These are phyloP conservation scores for Botrytis fragariae DNA, from an alignment of 2,329 filamentous ascomycete species.

Conservation along the genomic window DNA sequence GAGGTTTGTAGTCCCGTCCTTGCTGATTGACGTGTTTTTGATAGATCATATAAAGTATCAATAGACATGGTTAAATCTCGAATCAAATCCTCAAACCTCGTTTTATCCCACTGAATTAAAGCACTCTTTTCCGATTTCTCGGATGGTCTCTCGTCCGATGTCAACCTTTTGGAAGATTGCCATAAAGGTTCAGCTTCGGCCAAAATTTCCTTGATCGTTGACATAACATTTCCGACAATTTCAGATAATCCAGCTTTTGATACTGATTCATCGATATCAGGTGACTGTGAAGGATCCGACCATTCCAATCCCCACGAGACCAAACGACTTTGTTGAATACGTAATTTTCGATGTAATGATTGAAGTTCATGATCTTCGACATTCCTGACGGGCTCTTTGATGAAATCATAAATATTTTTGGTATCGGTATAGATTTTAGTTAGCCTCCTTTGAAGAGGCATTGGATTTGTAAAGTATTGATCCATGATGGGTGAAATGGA, in stretches of 20 bases:
- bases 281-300: conserved; percentile 67
- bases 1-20: conserved; percentile 28
- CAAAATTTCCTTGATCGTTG: conserved; percentile 75
- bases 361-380: conserved; percentile 67
- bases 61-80: conserved; percentile 74
- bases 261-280: conserved; percentile 68
- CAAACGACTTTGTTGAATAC: conserved; percentile 70
- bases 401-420: conserved; percentile 73
- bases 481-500: conserved; percentile 28
- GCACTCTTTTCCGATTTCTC: conserved; percentile 49
- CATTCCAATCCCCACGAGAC: conserved; percentile 80
- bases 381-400: conserved; percentile 62
- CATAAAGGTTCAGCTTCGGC: conserved; percentile 74
- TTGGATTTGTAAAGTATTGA: conserved; percentile 33
- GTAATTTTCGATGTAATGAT: conserved; percentile 69
- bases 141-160: conserved; percentile 28
- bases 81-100: conserved; percentile 72
- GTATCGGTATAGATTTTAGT: conserved; percentile 78
- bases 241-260: conserved; percentile 74
- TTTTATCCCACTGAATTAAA: conserved; percentile 64
- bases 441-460: conserved; percentile 58
- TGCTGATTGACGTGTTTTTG: conserved; percentile 56
- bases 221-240: conserved; percentile 74
- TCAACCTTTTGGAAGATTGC: conserved; percentile 54
- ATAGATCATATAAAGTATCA: conserved; percentile 76